phyloP scores from a whole-genome alignment of 192 early-diverging fungal species.

The Coemansia biformis region DNA sequence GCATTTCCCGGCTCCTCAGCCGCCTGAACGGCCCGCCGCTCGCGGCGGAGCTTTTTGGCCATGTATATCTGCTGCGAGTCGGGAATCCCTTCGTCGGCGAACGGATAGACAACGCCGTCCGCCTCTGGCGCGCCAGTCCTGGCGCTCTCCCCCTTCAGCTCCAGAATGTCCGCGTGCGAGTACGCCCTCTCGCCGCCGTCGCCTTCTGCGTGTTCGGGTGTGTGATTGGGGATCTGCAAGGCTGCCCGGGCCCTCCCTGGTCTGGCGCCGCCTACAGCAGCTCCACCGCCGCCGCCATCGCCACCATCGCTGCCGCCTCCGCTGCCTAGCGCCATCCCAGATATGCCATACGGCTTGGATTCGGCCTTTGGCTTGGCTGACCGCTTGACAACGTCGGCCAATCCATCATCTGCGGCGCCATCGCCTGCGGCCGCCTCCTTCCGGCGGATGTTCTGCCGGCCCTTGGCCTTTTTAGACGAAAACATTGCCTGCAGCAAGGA shows the following conservation, averaged over 20 bases:
- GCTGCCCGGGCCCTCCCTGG: not conserved
- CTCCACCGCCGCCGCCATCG: no score
- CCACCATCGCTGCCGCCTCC: constrained; percentile 1
- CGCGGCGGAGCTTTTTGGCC: constrained; percentile 41
- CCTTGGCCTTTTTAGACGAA: constrained; percentile 40
- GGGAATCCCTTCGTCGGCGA: constrained; percentile 31
- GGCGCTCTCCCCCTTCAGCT: constrained; percentile 4
- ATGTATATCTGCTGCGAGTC: constrained; percentile 38
- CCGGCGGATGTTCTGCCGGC: constrained; percentile 34
- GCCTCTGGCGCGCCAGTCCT: not conserved
- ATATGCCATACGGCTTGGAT: not conserved
- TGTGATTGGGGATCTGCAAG: no score
- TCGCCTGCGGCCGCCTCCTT: constrained; percentile 11
- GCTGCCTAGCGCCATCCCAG: constrained; percentile 15
- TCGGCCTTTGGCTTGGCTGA: constrained; percentile 5
- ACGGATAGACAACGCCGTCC: constrained; percentile 20
- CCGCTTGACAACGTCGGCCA: constrained; percentile 32
- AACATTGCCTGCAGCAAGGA: no score
- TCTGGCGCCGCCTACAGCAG: no score
- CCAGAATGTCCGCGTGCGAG: constrained; percentile 7
- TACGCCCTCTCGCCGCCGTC: constrained; percentile 8
- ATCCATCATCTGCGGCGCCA: constrained; percentile 1
- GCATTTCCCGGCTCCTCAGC: not conserved
- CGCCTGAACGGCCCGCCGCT: constrained; percentile 24
- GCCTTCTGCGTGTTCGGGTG: not conserved